Percentiles rank a stretch among this genome's conserved stretches.
These are phyloP conservation scores for Flaveria trinervia DNA, from an alignment of 129 eudicot species.

Conservation along the genomic window DNA sequence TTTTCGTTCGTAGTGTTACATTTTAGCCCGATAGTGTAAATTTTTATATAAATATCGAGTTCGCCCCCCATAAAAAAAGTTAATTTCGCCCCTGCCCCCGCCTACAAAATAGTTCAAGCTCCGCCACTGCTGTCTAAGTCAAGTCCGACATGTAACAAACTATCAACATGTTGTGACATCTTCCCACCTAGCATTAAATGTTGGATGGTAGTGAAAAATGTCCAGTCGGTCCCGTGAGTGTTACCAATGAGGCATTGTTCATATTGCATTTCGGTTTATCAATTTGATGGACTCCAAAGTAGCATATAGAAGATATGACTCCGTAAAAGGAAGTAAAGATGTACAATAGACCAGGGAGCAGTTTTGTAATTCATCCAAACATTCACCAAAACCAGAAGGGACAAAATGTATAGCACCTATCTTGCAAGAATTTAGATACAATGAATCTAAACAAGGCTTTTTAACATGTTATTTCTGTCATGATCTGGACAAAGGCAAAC, in stretches of 20 bases:
- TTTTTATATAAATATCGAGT: too few species aligned
- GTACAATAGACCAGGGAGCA: neutral
- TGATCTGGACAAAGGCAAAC: too few species aligned
- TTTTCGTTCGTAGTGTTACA: too few species aligned
- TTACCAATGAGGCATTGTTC: neutral
- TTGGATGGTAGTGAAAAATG: too few species aligned
- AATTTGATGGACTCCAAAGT: neutral
- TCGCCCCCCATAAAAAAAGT: too few species aligned
- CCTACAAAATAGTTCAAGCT: too few species aligned
- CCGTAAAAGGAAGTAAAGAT: neutral
- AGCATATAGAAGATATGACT: neutral
- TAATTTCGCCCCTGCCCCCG: too few species aligned
- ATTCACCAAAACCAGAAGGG: neutral
- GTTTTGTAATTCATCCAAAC: slow-evolving; percentile 26
- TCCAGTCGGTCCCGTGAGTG: neutral
- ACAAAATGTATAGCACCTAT: slow-evolving; percentile 29
- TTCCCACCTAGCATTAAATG: too few species aligned
- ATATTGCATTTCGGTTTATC: neutral
- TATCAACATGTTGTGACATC: too few species aligned
- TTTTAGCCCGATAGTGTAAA: too few species aligned
- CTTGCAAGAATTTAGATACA: slow-evolving; percentile 25
- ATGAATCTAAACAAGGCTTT: slow-evolving; percentile 32
- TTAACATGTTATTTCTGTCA: neutral
- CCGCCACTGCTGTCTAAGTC: too few species aligned
- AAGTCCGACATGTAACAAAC: too few species aligned